Evolutionary conservation across 805 yeast genomes (phyloP).

Genomic region (Wickerhamiella domercqiae): DNA sequence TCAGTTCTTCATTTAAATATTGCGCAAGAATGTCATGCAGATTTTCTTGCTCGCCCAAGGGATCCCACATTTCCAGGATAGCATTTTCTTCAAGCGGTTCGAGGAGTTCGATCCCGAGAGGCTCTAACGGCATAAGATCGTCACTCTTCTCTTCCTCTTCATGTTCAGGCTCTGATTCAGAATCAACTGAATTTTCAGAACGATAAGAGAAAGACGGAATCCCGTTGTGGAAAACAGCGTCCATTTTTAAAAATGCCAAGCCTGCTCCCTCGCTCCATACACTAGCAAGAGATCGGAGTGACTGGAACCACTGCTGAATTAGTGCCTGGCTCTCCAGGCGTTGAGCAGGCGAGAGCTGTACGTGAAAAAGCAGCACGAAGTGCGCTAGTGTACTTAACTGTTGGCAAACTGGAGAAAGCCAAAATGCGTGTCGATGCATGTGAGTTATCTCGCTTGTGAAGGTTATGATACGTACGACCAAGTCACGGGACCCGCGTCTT

Average conservation of each 20-base stretch:
- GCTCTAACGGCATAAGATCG: not conserved
- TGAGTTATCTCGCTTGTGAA: slow-evolving; percentile 23
- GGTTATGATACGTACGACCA: slow-evolving; percentile 19
- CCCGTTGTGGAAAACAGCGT: slow-evolving; percentile 22
- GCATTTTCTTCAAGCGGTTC: not conserved
- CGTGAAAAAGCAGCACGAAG: slow-evolving; percentile 22
- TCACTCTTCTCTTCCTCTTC: not conserved
- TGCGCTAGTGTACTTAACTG: slow-evolving; percentile 22
- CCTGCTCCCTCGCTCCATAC: slow-evolving; percentile 27
- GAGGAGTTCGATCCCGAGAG: not conserved
- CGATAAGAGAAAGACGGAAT: slow-evolving; percentile 3
- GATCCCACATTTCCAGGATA: slow-evolving; percentile 4
- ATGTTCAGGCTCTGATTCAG: slow-evolving; percentile 1
- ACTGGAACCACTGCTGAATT: slow-evolving; percentile 23
- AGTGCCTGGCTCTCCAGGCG: slow-evolving; percentile 17
- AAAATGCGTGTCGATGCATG: slow-evolving; percentile 24
- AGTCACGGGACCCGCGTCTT: slow-evolving; percentile 18
- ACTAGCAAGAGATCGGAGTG: slow-evolving; percentile 20
- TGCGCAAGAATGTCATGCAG: slow-evolving; percentile 8
- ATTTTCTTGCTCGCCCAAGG: slow-evolving; percentile 8
- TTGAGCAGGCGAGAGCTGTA: slow-evolving; percentile 21
- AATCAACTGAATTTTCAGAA: slow-evolving; percentile 4
- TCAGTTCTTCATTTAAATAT: not conserved
- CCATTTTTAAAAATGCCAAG: slow-evolving; percentile 22
- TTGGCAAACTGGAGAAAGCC: slow-evolving; percentile 22